Evolutionary conservation across 768 basidiomycete species (phyloP).

Genomic region (Megacollybia marginata): DNA sequence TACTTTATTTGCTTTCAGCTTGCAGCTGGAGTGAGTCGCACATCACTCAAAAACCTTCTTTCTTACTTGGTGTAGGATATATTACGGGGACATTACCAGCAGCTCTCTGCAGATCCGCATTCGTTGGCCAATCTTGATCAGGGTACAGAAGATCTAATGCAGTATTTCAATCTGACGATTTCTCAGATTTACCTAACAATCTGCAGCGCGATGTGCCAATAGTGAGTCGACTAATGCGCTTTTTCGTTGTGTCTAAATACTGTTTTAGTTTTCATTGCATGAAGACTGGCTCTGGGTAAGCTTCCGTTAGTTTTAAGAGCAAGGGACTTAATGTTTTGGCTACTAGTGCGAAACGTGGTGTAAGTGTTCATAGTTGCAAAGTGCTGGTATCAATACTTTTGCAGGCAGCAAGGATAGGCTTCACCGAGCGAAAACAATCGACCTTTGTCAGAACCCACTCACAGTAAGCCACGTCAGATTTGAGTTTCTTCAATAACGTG

Average conservation of each 20-base stretch:
- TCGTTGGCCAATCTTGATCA: conserved; percentile 95
- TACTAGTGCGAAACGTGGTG: conserved; percentile 97
- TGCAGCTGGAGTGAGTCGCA: conserved; percentile 39
- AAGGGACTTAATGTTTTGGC: neutral
- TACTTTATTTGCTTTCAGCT: conserved; percentile 24
- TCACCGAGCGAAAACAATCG: conserved; percentile 81
- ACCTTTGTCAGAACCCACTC: conserved; percentile 93
- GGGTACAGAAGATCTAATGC: conserved; percentile 35
- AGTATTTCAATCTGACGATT: neutral
- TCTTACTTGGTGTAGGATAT: conserved; percentile 50
- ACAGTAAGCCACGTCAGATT: conserved; percentile 49
- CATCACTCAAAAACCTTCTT: neutral
- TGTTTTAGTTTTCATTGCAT: conserved; percentile 66
- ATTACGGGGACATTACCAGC: conserved; percentile 87
- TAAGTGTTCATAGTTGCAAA: conserved; percentile 26
- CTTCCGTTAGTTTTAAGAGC: neutral
- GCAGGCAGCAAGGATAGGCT: conserved; percentile 78
- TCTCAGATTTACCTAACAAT: conserved; percentile 88
- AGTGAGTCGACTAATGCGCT: conserved; percentile 37
- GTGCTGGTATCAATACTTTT: neutral
- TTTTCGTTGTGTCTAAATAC: conserved; percentile 1
- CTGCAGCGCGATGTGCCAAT: conserved; percentile 90
- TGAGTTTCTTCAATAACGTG: neutral
- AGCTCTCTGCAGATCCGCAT: conserved; percentile 87
- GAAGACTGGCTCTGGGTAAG: conserved; percentile 96